Conservation (phyloP, 345 rosid genomes). For the rapeseed (Brassica napus) region DNA sequence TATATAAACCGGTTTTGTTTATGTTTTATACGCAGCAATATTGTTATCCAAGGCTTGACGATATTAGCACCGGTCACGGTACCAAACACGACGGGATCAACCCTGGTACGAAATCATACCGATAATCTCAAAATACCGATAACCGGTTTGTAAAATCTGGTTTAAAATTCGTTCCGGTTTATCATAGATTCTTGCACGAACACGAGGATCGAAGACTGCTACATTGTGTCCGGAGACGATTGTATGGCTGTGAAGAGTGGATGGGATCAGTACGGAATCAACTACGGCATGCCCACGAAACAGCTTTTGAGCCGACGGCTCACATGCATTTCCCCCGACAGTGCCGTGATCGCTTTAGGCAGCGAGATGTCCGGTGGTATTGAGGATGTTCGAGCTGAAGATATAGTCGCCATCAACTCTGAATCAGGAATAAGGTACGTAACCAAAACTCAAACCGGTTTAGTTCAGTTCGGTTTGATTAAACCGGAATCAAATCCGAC, state of each 20-base stretch:
- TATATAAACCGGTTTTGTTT: neutral
- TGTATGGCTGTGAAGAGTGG: slow-evolving; percentile 90
- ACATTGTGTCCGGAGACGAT: slow-evolving; percentile 87
- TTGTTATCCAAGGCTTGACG: slow-evolving; percentile 65
- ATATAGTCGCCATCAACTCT: slow-evolving; percentile 62
- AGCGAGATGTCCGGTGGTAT: slow-evolving; percentile 96
- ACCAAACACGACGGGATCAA: slow-evolving; percentile 92
- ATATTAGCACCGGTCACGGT: slow-evolving; percentile 74
- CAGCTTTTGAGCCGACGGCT: slow-evolving; percentile 73
- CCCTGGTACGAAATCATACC: slow-evolving; percentile 50
- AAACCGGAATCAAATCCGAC: neutral
- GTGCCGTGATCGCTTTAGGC: slow-evolving; percentile 85
- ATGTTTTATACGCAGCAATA: slow-evolving; percentile 46
- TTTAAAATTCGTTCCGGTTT: slow-evolving; percentile 1
- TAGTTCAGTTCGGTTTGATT: neutral
- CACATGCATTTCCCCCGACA: slow-evolving; percentile 83
- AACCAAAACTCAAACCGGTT: neutral
- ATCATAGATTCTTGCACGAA: slow-evolving; percentile 73
- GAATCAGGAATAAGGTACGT: slow-evolving; percentile 60
- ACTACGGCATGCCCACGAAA: slow-evolving; percentile 67
- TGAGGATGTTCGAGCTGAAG: slow-evolving; percentile 76
- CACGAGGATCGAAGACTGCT: slow-evolving; percentile 71
- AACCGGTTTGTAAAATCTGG: neutral
- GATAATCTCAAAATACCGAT: neutral
- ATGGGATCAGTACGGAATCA: slow-evolving; percentile 79